Percentiles rank a stretch among this genome's conserved stretches.
phyloP scores from a whole-genome alignment of 345 rosid genomes.

The Heritiera littoralis region DNA sequence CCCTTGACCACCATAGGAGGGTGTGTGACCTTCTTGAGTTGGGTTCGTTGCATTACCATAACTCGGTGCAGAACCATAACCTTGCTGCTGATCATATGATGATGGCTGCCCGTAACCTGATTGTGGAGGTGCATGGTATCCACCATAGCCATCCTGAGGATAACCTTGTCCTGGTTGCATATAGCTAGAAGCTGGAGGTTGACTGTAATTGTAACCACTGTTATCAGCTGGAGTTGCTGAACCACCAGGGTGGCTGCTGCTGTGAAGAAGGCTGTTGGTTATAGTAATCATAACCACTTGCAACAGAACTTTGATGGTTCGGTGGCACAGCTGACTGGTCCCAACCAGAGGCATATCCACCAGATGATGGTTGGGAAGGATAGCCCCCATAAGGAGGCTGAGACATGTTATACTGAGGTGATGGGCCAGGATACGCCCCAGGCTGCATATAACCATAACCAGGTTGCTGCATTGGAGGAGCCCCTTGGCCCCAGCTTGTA shows the following conservation, averaged over 20 bases:
- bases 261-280: conserved; percentile 68
- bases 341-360: conserved; percentile 76
- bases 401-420: conserved; percentile 68
- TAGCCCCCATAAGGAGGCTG: conserved; percentile 75
- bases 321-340: conserved; percentile 79
- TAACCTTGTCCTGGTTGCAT: conserved; percentile 80
- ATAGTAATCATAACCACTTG: conserved; percentile 88
- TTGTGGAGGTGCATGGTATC: conserved; percentile 56
- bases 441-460: conserved; percentile 89
- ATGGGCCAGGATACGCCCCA: conserved; percentile 78
- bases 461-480: conserved; percentile 70
- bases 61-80: conserved; percentile 50
- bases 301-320: conserved; percentile 56
- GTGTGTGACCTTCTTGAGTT: conserved; percentile 59
- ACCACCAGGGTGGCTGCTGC: conserved; percentile 66
- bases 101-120: conserved; percentile 79
- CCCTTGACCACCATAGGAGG: conserved; percentile 63
- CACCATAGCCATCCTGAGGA: conserved; percentile 81
- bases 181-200: conserved; percentile 67
- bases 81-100: conserved; percentile 76
- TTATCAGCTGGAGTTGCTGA: conserved; percentile 61
- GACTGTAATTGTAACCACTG: conserved; percentile 69
- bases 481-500: conserved; percentile 78
- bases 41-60: conserved; percentile 61
- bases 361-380: conserved; percentile 75